Percentiles rank a stretch among this genome's conserved stretches.
phyloP scores from a whole-genome alignment of 1,284 basidiomycete genomes.

The Phlebopus sp. region DNA sequence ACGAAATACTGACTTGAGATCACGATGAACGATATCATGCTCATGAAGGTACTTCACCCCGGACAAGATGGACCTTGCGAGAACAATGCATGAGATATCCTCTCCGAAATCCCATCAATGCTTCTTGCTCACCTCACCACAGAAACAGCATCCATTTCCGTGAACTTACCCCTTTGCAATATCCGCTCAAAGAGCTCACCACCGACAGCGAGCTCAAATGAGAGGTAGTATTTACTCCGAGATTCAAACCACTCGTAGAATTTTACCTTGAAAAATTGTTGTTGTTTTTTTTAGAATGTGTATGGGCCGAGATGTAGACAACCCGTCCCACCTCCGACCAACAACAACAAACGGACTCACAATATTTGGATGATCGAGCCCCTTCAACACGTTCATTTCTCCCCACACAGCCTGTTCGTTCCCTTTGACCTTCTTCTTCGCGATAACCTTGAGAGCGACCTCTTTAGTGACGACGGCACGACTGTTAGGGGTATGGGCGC shows the following conservation, averaged over 20 bases:
- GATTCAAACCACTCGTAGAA: conserved; percentile 95
- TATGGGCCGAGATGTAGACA: no score
- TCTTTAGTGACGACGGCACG: conserved; percentile 50
- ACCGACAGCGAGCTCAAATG: conserved; percentile 88
- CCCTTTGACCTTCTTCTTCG: conserved; percentile 90
- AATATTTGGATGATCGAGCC: conserved; percentile 85
- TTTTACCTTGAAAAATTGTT: conserved; percentile 70
- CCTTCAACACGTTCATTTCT: conserved; percentile 89
- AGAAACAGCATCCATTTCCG: conserved; percentile 79
- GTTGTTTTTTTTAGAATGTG: background rate
- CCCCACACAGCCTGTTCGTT: conserved; percentile 83
- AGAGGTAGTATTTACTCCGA: conserved; percentile 85
- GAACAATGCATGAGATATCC: conserved; percentile 2
- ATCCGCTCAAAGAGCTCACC: conserved; percentile 91
- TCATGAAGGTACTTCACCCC: conserved; percentile 83
- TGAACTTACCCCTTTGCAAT: conserved; percentile 80
- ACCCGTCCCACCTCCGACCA: no score
- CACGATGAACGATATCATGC: conserved; percentile 89
- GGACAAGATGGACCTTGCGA: conserved; percentile 64
- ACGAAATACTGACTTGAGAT: conserved; percentile 67
- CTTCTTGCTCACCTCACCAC: conserved; percentile 52
- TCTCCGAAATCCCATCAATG: background rate
- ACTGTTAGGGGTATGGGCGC: conserved; percentile 9
- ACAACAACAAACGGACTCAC: conserved; percentile 43
- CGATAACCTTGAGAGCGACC: conserved; percentile 85